A percentile compares a stretch with the other conserved stretches of the same genome.
Conservation (phyloP, 495 filamentous ascomycete genomes). For the Penicillium egyptiacum region DNA sequence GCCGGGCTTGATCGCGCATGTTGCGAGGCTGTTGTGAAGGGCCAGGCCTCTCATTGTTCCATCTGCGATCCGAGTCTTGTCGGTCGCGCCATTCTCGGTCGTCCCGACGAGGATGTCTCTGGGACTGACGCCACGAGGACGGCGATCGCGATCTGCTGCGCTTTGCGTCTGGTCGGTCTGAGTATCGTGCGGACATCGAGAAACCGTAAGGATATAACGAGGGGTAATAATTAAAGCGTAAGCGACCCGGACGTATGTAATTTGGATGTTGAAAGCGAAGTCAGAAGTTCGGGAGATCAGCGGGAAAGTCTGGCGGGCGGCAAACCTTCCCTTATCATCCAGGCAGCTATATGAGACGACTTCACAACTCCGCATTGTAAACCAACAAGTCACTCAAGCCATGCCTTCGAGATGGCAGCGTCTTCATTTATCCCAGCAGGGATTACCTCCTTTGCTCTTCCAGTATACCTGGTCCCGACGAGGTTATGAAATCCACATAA, state of each 20-base stretch:
- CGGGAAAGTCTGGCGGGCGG: slow-evolving; percentile 35
- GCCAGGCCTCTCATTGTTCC: slow-evolving; percentile 25
- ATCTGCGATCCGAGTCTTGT: slow-evolving; percentile 22
- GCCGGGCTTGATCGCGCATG: slow-evolving; percentile 52
- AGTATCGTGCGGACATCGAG: slow-evolving; percentile 36
- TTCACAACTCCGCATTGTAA: neutral
- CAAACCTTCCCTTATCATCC: slow-evolving; percentile 23
- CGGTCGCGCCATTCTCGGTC: slow-evolving; percentile 33
- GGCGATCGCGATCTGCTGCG: slow-evolving; percentile 48
- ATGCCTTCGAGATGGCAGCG: slow-evolving; percentile 46
- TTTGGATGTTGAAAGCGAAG: slow-evolving; percentile 13
- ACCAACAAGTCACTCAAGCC: slow-evolving; percentile 3
- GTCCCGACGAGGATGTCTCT: slow-evolving; percentile 39
- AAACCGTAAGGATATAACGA: neutral
- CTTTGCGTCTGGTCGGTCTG: slow-evolving; percentile 35
- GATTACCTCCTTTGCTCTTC: slow-evolving; percentile 53
- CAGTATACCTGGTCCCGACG: slow-evolving; percentile 49
- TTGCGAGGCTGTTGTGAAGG: slow-evolving; percentile 33
- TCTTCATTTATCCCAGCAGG: slow-evolving; percentile 24
- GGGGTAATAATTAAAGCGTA: slow-evolving; percentile 5
- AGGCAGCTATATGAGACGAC: slow-evolving; percentile 19
- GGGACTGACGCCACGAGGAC: slow-evolving; percentile 38
- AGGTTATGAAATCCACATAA: slow-evolving; percentile 73
- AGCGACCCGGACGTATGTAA: slow-evolving; percentile 3
- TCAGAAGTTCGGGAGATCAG: slow-evolving; percentile 25